Evolutionary conservation across 768 basidiomycete species (phyloP).

Genomic region (Pulveroboletus ravenelii): DNA sequence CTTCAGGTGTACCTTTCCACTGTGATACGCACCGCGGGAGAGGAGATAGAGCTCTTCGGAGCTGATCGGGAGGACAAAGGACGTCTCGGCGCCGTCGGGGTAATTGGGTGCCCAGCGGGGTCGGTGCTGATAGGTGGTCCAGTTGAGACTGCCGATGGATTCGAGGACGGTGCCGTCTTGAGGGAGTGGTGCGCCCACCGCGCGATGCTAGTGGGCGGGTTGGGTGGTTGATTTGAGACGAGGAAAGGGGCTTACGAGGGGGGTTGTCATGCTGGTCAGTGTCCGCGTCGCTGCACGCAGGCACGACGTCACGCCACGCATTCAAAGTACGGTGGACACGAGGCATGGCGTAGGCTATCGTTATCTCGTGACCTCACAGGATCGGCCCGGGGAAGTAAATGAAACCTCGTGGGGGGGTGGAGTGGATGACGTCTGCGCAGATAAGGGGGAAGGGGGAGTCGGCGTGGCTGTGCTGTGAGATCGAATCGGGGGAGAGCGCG

Average conservation of each 20-base stretch:
- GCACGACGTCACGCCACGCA: too few relatives aligned
- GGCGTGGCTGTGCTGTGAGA: too few relatives aligned
- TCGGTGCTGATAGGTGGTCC: conserved; percentile 8
- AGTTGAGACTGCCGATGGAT: conserved; percentile 9
- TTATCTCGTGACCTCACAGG: too few relatives aligned
- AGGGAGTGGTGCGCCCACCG: background rate
- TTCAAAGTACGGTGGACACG: too few relatives aligned
- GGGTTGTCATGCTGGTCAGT: too few relatives aligned
- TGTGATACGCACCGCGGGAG: conserved; percentile 28
- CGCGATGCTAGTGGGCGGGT: too few relatives aligned
- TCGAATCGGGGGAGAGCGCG: conserved; percentile 19
- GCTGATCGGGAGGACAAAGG: conserved; percentile 28
- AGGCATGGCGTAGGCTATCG: too few relatives aligned
- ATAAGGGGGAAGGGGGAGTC: conserved; percentile 1
- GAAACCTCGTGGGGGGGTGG: too few relatives aligned
- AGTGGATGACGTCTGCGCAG: conserved; percentile 15
- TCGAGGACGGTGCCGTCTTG: conserved; percentile 17
- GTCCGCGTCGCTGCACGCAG: too few relatives aligned
- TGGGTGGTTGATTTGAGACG: too few relatives aligned
- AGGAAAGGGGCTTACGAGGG: too few relatives aligned
- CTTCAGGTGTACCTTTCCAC: conserved; percentile 18
- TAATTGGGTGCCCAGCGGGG: conserved; percentile 19
- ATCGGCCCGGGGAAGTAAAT: background rate
- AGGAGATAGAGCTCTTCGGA: conserved; percentile 32
- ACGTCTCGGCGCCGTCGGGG: conserved; percentile 15